A percentile compares a stretch with the other conserved stretches of the same genome.
These are phyloP conservation scores for Leccinellum rugosiceps DNA, from an alignment of 768 basidiomycete genomes.

Conservation along the genomic window DNA sequence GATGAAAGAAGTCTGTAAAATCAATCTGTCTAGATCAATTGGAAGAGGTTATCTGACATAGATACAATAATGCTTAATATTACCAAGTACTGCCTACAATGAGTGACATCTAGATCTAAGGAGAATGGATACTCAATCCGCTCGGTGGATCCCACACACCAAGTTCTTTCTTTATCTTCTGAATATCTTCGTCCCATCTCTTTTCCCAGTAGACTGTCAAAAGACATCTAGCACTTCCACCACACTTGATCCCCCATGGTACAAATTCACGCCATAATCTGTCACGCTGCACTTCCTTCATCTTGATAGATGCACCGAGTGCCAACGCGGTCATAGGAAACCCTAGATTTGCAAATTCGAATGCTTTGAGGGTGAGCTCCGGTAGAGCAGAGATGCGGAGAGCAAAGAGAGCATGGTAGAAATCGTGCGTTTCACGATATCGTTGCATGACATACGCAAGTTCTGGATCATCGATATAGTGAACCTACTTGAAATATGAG, in stretches of 20 bases:
- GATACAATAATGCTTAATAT: background rate
- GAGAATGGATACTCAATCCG: conserved; percentile 19
- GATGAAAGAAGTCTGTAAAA: background rate
- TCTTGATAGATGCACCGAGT: conserved; percentile 44
- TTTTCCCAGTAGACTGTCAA: conserved; percentile 97
- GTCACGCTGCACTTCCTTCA: conserved; percentile 42
- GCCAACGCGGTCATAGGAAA: conserved; percentile 86
- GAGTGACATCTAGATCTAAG: background rate
- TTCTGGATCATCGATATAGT: conserved; percentile 92
- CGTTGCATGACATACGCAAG: conserved; percentile 97
- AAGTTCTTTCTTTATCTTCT: conserved; percentile 80
- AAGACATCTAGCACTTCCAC: conserved; percentile 67
- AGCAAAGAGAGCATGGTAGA: conserved; percentile 89
- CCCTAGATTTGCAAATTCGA: conserved; percentile 90
- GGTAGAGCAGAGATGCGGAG: conserved; percentile 88
- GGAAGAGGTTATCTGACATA: background rate
- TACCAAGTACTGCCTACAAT: background rate
- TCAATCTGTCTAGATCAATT: background rate
- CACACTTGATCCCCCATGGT: conserved; percentile 89
- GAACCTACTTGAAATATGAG: conserved; percentile 55
- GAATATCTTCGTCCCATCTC: conserved; percentile 81
- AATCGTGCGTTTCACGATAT: conserved; percentile 97
- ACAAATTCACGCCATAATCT: conserved; percentile 77
- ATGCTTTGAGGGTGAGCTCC: conserved; percentile 91
- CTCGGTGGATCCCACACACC: conserved; percentile 80